phyloP scores from a whole-genome alignment of 148 eudicot genomes.

The Heliosperma pusillum region DNA sequence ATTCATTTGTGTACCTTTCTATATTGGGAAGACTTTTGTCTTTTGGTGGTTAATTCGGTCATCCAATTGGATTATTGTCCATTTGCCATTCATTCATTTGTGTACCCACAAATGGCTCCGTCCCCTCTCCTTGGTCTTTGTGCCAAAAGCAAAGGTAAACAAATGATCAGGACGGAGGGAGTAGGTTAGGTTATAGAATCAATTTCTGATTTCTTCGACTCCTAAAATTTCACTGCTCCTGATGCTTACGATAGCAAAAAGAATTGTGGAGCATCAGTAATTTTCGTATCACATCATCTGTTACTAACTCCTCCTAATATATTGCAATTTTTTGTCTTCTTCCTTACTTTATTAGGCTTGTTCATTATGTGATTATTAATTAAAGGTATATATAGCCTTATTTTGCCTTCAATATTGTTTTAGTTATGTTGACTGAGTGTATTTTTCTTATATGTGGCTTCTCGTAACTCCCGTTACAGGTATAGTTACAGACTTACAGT shows the following conservation, averaged over 20 bases:
- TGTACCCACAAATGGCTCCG: too few relatives aligned
- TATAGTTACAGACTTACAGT: too few relatives aligned
- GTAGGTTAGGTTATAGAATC: not conserved
- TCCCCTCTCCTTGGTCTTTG: too few relatives aligned
- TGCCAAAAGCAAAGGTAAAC: too few relatives aligned
- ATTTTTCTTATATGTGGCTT: not conserved
- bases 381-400: too few relatives aligned
- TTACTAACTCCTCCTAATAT: not conserved
- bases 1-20: too few relatives aligned
- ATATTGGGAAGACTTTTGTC: too few relatives aligned
- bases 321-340: not conserved
- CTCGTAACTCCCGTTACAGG: not conserved
- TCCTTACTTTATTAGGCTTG: not conserved
- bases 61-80: too few relatives aligned
- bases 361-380: not conserved
- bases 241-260: not conserved
- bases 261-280: not conserved
- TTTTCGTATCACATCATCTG: too few relatives aligned
- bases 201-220: not conserved
- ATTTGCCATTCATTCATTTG: too few relatives aligned
- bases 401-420: not conserved
- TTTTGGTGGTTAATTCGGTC: too few relatives aligned
- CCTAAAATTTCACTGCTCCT: not conserved
- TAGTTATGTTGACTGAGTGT: not conserved
- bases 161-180: too few relatives aligned